A percentile compares a stretch with the other conserved stretches of the same genome.
Conservation (phyloP, 129 eudicot species). For the Lactuca saligna region DNA sequence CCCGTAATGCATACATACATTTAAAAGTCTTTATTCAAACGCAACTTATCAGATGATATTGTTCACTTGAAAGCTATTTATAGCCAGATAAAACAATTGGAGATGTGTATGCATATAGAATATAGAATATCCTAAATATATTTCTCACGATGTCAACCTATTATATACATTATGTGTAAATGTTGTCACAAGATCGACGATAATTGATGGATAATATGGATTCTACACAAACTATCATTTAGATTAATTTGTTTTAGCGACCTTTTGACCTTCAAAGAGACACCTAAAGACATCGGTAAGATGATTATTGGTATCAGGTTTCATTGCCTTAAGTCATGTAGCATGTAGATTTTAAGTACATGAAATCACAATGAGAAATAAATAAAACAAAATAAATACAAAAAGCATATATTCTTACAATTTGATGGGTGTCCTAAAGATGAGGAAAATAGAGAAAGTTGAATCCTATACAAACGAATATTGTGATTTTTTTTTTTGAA, state of each 20-base stretch:
- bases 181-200: background rate
- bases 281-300: slow-evolving; percentile 6
- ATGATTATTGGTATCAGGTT: background rate
- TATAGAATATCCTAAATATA: slow-evolving; percentile 32
- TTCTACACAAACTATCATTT: background rate
- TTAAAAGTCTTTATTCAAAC: background rate
- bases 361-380: background rate
- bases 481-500: too few relatives aligned
- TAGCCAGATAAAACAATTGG: slow-evolving; percentile 8
- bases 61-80: slow-evolving; percentile 4
- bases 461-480: background rate
- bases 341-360: background rate
- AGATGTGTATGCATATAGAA: slow-evolving; percentile 25
- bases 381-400: background rate
- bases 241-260: background rate
- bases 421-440: slow-evolving; percentile 2
- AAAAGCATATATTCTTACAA: slow-evolving; percentile 17
- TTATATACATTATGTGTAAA: slow-evolving; percentile 14
- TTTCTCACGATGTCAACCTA: background rate
- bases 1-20: slow-evolving; percentile 31
- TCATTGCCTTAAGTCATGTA: slow-evolving; percentile 9
- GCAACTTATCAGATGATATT: background rate
- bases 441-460: slow-evolving; percentile 21
- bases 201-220: background rate
- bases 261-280: slow-evolving; percentile 31